phyloP scores from a whole-genome alignment of 164 flowering plant genomes.

The Vitis riparia region DNA sequence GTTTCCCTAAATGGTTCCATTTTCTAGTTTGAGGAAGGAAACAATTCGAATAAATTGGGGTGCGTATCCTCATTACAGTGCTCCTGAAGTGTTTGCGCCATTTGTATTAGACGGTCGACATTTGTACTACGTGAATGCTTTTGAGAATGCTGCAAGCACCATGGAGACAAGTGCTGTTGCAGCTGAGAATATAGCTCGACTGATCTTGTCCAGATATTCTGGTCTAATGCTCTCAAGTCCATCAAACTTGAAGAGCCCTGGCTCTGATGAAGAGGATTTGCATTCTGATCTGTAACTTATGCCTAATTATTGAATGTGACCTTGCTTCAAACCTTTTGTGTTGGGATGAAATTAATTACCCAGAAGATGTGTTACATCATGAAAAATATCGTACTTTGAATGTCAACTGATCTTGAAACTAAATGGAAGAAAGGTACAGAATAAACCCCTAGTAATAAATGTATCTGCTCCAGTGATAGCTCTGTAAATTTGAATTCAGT shows the following conservation, averaged over 20 bases:
- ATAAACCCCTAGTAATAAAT: no score
- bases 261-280: constrained; percentile 15
- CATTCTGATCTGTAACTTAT: constrained; percentile 49
- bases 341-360: no score
- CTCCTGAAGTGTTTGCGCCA: constrained; percentile 88
- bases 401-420: no score
- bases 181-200: constrained; percentile 91
- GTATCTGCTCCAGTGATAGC: no score
- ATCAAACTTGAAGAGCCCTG: constrained; percentile 26
- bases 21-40: constrained; percentile 60
- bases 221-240: constrained; percentile 10
- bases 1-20: background rate
- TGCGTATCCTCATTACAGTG: constrained; percentile 83
- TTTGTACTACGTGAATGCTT: constrained; percentile 87
- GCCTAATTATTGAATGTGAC: no score
- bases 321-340: no score
- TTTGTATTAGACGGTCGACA: constrained; percentile 73
- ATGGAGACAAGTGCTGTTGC: constrained; percentile 96
- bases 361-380: no score
- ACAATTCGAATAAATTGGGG: constrained; percentile 78
- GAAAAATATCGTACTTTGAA: no score
- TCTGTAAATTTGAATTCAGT: no score
- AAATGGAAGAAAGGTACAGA: no score
- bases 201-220: constrained; percentile 66
- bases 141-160: constrained; percentile 95